Evolutionary conservation across 768 basidiomycete genomes (phyloP).

Genomic region (Hypsizygus marmoreus): DNA sequence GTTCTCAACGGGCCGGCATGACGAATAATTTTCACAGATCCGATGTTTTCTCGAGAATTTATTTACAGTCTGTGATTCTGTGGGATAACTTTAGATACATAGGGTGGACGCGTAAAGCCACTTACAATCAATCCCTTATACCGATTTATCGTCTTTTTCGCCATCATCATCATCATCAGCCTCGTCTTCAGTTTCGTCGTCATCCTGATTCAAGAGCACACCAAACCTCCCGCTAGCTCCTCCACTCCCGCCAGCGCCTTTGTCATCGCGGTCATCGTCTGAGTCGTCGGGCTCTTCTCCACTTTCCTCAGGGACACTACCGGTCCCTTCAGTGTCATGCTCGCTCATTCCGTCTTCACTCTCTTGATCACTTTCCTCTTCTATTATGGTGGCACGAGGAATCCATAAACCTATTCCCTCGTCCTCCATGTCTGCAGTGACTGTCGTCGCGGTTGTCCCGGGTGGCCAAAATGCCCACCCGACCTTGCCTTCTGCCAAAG

Average conservation of each 20-base stretch:
- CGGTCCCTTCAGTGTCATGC: constrained; percentile 27
- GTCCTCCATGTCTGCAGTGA: constrained; percentile 24
- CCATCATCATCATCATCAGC: not conserved
- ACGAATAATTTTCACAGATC: not conserved
- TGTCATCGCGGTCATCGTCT: constrained; percentile 15
- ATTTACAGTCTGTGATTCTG: no score
- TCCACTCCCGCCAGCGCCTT: constrained; percentile 29
- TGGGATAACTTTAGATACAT: not conserved
- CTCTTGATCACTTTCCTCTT: constrained; percentile 33
- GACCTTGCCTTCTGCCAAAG: constrained; percentile 80
- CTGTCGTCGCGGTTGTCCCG: constrained; percentile 30
- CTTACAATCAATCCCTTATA: not conserved
- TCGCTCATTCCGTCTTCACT: constrained; percentile 33
- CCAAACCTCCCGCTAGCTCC: constrained; percentile 37
- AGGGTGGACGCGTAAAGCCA: not conserved
- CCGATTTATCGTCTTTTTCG: not conserved
- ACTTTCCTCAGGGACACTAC: constrained; percentile 22
- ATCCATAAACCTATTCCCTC: constrained; percentile 62
- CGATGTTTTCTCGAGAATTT: not conserved
- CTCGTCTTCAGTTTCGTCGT: constrained; percentile 12
- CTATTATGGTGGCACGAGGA: constrained; percentile 32
- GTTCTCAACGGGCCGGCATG: not conserved
- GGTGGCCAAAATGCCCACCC: constrained; percentile 89
- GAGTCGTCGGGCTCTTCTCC: constrained; percentile 23
- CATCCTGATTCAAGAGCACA: constrained; percentile 39